Conservation (phyloP, 75 land plant genomes). For the Azolla pinnata region DNA sequence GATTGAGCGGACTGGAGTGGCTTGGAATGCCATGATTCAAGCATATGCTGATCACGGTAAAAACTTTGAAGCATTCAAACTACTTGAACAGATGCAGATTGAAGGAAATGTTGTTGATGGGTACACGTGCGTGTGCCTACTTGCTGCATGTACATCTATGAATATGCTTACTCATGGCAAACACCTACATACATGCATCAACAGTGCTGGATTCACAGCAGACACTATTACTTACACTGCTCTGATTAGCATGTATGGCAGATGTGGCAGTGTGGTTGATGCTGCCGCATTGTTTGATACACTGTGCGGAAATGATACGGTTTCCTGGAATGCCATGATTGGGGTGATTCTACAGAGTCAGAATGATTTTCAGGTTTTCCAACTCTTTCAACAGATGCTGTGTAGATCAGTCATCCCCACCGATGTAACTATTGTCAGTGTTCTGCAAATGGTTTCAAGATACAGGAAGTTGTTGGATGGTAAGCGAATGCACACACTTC, state of each 20-base stretch:
- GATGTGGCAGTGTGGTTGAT: slow-evolving; percentile 25
- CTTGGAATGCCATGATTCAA: slow-evolving; percentile 24
- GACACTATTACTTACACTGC: slow-evolving; percentile 13
- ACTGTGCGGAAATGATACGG: slow-evolving; percentile 9
- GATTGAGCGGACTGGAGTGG: slow-evolving; percentile 4
- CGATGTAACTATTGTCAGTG: too few species aligned
- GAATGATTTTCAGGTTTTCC: too few species aligned
- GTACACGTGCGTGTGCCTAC: slow-evolving; percentile 9
- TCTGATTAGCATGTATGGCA: slow-evolving; percentile 19
- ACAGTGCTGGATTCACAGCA: slow-evolving; percentile 3
- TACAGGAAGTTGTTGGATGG: too few species aligned
- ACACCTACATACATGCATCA: slow-evolving; percentile 6
- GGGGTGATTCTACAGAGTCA: too few species aligned
- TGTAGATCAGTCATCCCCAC: too few species aligned
- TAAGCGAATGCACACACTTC: too few species aligned
- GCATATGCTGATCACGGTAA: slow-evolving; percentile 19
- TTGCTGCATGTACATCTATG: slow-evolving; percentile 16
- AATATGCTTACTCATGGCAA: slow-evolving; percentile 6
- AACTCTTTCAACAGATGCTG: too few species aligned
- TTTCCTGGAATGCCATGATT: slow-evolving; percentile 51
- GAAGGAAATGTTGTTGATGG: slow-evolving; percentile 5
- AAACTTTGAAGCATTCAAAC: slow-evolving; percentile 14
- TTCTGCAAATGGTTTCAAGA: too few species aligned
- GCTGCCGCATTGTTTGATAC: slow-evolving; percentile 24
- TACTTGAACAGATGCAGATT: slow-evolving; percentile 4